phyloP scores from a whole-genome alignment of 2,329 filamentous ascomycete species.

The Xylogone sp. region DNA sequence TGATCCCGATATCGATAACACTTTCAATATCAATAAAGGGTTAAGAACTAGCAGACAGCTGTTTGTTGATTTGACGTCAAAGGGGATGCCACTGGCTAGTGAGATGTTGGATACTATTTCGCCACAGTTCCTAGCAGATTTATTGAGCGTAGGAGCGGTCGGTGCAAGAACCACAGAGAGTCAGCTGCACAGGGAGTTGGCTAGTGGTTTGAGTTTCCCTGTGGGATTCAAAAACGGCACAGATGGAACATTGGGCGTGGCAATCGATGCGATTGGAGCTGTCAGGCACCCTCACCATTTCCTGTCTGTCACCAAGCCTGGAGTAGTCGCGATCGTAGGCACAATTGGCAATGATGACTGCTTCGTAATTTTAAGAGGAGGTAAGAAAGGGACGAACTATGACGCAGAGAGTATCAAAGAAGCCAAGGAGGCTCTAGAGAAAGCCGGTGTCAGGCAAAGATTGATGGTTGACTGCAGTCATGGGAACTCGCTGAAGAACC shows the following conservation, averaged over 20 bases:
- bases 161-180: constrained; percentile 96
- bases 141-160: constrained; percentile 87
- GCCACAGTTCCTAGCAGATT: constrained; percentile 91
- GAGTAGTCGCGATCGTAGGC: constrained; percentile 89
- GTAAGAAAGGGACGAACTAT: constrained; percentile 91
- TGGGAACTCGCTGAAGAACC: constrained; percentile 92
- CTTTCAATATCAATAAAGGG: constrained; percentile 99
- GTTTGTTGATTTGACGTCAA: constrained; percentile 86
- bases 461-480: constrained; percentile 99
- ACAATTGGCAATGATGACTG: constrained; percentile 95
- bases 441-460: constrained; percentile 69
- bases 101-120: constrained; percentile 99
- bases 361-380: constrained; percentile 92
- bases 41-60: constrained; percentile 81
- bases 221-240: constrained; percentile 99
- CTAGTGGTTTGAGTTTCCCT: constrained; percentile 91
- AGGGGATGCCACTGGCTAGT: constrained; percentile 92
- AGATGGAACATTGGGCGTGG: constrained; percentile 82
- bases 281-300: constrained; percentile 94
- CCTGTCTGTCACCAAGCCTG: constrained; percentile 94
- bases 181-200: constrained; percentile 91
- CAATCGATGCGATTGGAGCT: constrained; percentile 92
- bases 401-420: constrained; percentile 79
- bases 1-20: constrained; percentile 96
- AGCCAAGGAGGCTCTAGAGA: constrained; percentile 73